phyloP scores from a whole-genome alignment of 2,329 filamentous ascomycete genomes.

The Pseudogymnoascus sp. region DNA sequence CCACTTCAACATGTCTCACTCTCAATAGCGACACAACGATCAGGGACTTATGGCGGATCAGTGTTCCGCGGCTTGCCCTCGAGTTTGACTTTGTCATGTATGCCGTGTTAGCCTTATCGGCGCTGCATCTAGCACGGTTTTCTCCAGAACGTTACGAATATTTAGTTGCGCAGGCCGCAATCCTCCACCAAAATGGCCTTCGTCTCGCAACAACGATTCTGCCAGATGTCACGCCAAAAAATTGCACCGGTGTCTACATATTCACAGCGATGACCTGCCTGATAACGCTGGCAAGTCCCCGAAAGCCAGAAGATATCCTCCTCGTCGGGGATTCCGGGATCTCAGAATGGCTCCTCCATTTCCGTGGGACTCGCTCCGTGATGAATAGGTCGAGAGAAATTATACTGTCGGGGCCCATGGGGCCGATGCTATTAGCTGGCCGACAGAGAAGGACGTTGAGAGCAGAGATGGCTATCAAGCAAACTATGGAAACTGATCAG shows the following conservation, averaged over 20 bases:
- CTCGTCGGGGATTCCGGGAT: constrained; percentile 27
- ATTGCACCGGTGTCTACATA: constrained; percentile 30
- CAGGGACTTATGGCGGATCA: constrained; percentile 38
- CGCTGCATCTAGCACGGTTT: constrained; percentile 39
- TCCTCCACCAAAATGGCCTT: constrained; percentile 29
- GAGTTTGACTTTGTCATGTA: constrained; percentile 39
- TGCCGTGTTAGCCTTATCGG: constrained; percentile 39
- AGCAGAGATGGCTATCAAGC: constrained; percentile 9
- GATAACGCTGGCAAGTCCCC: constrained; percentile 30
- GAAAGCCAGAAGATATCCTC: constrained; percentile 29
- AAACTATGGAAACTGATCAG: constrained; percentile 11
- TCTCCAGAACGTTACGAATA: constrained; percentile 30
- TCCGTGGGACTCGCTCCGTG: constrained; percentile 30
- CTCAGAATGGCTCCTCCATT: constrained; percentile 31
- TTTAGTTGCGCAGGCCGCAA: constrained; percentile 32
- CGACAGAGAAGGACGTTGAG: constrained; percentile 14
- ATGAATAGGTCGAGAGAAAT: constrained; percentile 22
- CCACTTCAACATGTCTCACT: constrained; percentile 39
- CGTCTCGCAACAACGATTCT: constrained; percentile 28
- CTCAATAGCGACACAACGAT: constrained; percentile 34
- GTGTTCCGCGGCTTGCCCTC: constrained; percentile 39
- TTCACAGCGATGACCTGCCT: constrained; percentile 33
- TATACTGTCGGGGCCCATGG: constrained; percentile 18
- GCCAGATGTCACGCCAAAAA: constrained; percentile 26
- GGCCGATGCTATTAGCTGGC: constrained; percentile 26